Evolutionary conservation across 192 early-diverging fungal genomes (phyloP).

Genomic region (Umbelopsis isabellina): DNA sequence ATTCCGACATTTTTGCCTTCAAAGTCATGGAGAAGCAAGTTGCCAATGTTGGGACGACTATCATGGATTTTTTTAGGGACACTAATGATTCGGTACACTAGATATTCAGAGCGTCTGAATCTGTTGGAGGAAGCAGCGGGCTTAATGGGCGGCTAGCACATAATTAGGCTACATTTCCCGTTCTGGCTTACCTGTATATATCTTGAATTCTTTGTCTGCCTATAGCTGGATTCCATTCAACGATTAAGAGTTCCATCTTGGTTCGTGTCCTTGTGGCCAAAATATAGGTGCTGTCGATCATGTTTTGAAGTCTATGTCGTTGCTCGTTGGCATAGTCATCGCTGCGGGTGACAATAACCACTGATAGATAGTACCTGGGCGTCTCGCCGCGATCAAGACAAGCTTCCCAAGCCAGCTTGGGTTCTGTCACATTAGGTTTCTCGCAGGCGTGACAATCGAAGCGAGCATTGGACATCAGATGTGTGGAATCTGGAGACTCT

Average conservation of each 20-base stretch:
- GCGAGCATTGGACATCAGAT: background rate
- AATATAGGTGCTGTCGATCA: conserved; percentile 34
- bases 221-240: conserved; percentile 38
- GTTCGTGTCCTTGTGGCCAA: conserved; percentile 30
- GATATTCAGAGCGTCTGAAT: conserved; percentile 33
- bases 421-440: conserved; percentile 20
- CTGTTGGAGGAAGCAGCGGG: background rate
- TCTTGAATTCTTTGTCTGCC: conserved; percentile 25
- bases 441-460: conserved; percentile 12
- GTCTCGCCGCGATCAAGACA: conserved; percentile 8
- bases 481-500: background rate
- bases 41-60: conserved; percentile 3
- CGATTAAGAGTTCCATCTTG: conserved; percentile 28
- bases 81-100: conserved; percentile 37
- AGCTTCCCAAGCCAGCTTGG: conserved; percentile 24
- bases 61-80: conserved; percentile 36
- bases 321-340: conserved; percentile 35
- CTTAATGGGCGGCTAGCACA: too few species aligned
- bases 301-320: conserved; percentile 34
- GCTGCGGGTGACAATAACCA: conserved; percentile 32
- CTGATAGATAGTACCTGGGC: conserved; percentile 28
- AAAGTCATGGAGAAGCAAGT: conserved; percentile 28
- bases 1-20: conserved; percentile 43
- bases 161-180: too few species aligned
- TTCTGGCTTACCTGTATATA: background rate